Evolutionary conservation across 345 rosid species (phyloP), one percentile per base, ranked within the genome.

Genomic region (Rhodamnia rubescens): DNA sequence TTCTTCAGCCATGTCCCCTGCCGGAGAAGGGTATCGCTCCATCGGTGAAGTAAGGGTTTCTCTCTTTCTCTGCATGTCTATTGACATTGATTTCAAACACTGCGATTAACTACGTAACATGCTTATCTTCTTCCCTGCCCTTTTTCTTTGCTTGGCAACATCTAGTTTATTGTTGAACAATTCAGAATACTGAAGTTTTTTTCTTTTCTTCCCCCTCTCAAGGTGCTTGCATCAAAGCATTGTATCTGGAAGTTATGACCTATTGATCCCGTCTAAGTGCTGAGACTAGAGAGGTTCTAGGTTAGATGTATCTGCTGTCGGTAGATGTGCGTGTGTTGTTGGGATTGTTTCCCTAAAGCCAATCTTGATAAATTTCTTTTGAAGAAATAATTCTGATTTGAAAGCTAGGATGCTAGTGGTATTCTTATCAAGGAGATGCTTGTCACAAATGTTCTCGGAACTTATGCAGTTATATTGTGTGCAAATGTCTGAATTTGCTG

Each of bases 1-100:
- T 78, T 86, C 95, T 85, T 87, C 97, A 29, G 29, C 93, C 18
- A 87, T 93, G 90, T 87, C 88, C 83, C 86, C 90, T 84, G 87
- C 92, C 20, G 94, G 91, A 84, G 94, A 92, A 83, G 96, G 98
- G 82, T 94, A 92, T 88, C 94, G 93, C 82, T 87, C 96, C 13
- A 86, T 90, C 85, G 86, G 87, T 85, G 94, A 93, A 84, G 94
- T 95, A 90, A 91, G 93, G 82, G 12, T 52, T 86, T 18, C 84
- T 36, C 40, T 36, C 40, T 36, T 36, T 36, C 40, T 36, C 40
- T 69, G 80, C 80, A 18, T 80, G 22, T 26, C 50, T 47, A 81
- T 57, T 54, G 59, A 40, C 74, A 53, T 58, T 57, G 27, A 7
- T 58, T 47, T 54, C 40, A 78, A 83, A 40, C 56, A 21, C 27